Evolutionary conservation across 495 filamentous ascomycete genomes (phyloP).

Genomic region (Rhizodiscina lignyota): DNA sequence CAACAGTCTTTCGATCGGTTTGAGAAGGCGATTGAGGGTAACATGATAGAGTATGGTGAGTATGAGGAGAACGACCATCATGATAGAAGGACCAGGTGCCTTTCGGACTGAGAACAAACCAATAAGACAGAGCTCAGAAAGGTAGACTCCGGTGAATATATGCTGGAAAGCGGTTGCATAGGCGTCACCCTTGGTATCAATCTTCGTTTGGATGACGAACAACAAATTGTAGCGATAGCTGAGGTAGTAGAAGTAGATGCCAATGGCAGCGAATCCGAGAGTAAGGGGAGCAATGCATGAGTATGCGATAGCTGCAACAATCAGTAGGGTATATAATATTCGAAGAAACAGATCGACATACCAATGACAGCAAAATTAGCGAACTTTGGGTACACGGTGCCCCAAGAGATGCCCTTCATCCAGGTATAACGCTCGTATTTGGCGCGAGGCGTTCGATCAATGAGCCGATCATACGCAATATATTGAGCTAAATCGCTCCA

Average conservation of each 20-base stretch:
- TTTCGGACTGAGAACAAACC: slow-evolving; percentile 17
- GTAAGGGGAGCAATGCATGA: slow-evolving; percentile 24
- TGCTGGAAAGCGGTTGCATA: slow-evolving; percentile 23
- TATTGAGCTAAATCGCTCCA: slow-evolving; percentile 16
- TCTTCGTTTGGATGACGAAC: slow-evolving; percentile 16
- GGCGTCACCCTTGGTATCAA: slow-evolving; percentile 21
- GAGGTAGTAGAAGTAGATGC: slow-evolving; percentile 19
- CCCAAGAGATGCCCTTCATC: slow-evolving; percentile 18
- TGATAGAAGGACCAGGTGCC: slow-evolving; percentile 14
- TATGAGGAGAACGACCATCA: slow-evolving; percentile 17
- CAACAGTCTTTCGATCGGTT: slow-evolving; percentile 18
- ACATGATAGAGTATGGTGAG: slow-evolving; percentile 17
- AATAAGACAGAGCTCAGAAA: slow-evolving; percentile 22
- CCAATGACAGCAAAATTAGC: slow-evolving; percentile 22
- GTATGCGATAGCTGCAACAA: slow-evolving; percentile 24
- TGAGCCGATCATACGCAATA: slow-evolving; percentile 13
- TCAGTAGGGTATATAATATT: slow-evolving; percentile 1
- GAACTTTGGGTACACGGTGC: slow-evolving; percentile 21
- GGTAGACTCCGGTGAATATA: slow-evolving; percentile 19
- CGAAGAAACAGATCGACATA: slow-evolving; percentile 2
- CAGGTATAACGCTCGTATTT: slow-evolving; percentile 16
- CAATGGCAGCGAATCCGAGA: slow-evolving; percentile 20
- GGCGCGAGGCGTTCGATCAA: slow-evolving; percentile 20
- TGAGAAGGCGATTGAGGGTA: slow-evolving; percentile 15
- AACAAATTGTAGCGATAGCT: slow-evolving; percentile 23